Percentiles rank a stretch among this genome's conserved stretches.
These are phyloP conservation scores for Cubamyces lactineus DNA, from an alignment of 768 basidiomycete genomes.

Conservation along the genomic window DNA sequence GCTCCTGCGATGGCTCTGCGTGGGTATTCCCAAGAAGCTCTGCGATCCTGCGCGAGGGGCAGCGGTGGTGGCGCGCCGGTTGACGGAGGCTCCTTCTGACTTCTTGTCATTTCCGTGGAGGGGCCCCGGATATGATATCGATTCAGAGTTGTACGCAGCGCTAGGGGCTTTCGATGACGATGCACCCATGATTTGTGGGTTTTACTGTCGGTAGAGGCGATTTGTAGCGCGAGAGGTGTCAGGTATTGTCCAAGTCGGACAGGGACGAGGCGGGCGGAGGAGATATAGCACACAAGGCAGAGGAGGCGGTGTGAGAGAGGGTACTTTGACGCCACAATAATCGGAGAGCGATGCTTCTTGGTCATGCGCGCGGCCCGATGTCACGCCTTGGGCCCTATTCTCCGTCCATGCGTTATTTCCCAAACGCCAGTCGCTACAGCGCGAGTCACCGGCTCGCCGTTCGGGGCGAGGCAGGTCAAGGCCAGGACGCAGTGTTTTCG, in stretches of 20 bases:
- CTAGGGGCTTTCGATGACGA: slow-evolving; percentile 20
- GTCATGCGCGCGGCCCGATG: slow-evolving; percentile 3
- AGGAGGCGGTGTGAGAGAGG: neutral
- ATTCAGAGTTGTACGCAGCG: slow-evolving; percentile 9
- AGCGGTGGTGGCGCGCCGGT: slow-evolving; percentile 16
- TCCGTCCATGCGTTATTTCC: neutral
- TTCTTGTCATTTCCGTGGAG: slow-evolving; percentile 13
- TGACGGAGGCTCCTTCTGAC: slow-evolving; percentile 7
- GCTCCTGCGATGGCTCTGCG: slow-evolving; percentile 17
- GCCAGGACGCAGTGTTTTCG: neutral
- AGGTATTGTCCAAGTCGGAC: neutral
- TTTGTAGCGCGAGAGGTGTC: neutral
- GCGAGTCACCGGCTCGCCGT: neutral
- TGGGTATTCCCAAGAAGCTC: slow-evolving; percentile 4
- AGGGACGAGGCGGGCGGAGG: too few species aligned
- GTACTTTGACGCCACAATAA: neutral
- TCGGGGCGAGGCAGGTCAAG: neutral
- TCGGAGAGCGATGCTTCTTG: slow-evolving; percentile 1
- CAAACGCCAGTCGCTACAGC: neutral
- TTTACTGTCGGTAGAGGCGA: neutral
- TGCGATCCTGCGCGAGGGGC: neutral
- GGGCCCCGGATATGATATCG: slow-evolving; percentile 20
- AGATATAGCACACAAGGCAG: too few species aligned
- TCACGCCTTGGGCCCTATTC: neutral
- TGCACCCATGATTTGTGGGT: slow-evolving; percentile 20